These are phyloP conservation scores for Polygonum aviculare DNA, from an alignment of 148 eudicot genomes.

Conservation along the genomic window DNA sequence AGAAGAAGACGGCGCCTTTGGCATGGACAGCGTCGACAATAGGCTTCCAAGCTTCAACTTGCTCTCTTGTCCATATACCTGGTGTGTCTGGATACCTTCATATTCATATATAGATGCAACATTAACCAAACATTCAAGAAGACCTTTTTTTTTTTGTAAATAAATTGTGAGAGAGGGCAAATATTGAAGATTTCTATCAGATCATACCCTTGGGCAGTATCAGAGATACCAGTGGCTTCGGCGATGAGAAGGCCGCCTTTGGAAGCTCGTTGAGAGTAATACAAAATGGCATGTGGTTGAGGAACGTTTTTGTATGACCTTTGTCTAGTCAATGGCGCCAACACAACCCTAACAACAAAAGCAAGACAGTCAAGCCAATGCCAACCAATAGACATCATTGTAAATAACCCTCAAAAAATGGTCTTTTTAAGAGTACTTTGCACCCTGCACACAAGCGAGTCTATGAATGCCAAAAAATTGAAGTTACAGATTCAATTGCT, in stretches of 20 bases:
- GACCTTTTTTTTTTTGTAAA: no score
- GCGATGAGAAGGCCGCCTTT: conserved; percentile 41
- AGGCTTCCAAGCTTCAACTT: conserved; percentile 51
- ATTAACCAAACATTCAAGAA: background rate
- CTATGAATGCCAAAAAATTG: no score
- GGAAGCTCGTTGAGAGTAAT: conserved; percentile 40
- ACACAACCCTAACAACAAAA: conserved; percentile 24
- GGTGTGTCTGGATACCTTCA: conserved; percentile 29
- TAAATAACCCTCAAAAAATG: no score
- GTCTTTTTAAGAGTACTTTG: no score
- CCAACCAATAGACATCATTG: no score
- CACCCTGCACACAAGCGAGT: no score
- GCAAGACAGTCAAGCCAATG: background rate
- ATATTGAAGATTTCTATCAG: background rate
- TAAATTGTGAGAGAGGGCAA: background rate
- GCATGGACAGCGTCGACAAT: conserved; percentile 47
- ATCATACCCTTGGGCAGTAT: conserved; percentile 32
- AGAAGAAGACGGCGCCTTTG: conserved; percentile 24
- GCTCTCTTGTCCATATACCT: conserved; percentile 51
- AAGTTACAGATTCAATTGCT: no score
- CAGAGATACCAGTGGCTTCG: conserved; percentile 43
- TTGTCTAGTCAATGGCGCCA: conserved; percentile 37
- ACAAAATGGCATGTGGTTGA: conserved; percentile 36
- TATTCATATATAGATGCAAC: background rate
- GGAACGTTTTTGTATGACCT: conserved; percentile 44